These are phyloP conservation scores for Benincasa hispida DNA, from an alignment of 306 rosid genomes.

Conservation along the genomic window DNA sequence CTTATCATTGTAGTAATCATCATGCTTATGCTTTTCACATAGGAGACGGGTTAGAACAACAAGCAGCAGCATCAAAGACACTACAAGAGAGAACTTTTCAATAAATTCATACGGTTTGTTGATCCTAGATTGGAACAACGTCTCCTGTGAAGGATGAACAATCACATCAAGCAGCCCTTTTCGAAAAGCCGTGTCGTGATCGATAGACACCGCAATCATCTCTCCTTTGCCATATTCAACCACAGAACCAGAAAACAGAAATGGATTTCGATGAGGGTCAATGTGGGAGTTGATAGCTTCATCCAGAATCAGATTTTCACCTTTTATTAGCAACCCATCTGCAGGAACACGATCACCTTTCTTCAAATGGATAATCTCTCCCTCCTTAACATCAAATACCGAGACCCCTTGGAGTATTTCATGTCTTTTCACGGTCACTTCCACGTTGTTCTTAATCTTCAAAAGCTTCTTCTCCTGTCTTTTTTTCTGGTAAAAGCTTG, in stretches of 20 bases:
- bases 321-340: slow-evolving; percentile 34
- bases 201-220: slow-evolving; percentile 44
- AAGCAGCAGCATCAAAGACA: slow-evolving; percentile 21
- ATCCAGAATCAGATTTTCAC: slow-evolving; percentile 17
- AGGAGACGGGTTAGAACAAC: slow-evolving; percentile 34
- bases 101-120: slow-evolving; percentile 24
- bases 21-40: slow-evolving; percentile 22
- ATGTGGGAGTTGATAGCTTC: slow-evolving; percentile 11
- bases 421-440: slow-evolving; percentile 23
- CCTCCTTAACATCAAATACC: slow-evolving; percentile 24
- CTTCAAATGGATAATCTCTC: slow-evolving; percentile 24
- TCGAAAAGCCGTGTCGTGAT: background rate
- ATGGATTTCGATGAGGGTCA: slow-evolving; percentile 25
- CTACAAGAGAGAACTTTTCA: slow-evolving; percentile 22
- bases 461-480: slow-evolving; percentile 10
- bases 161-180: slow-evolving; percentile 8
- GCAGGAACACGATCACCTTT: slow-evolving; percentile 44
- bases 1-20: slow-evolving; percentile 16
- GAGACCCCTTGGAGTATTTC: background rate
- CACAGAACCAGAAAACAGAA: slow-evolving; percentile 39
- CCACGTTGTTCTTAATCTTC: slow-evolving; percentile 12
- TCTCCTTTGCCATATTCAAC: slow-evolving; percentile 30
- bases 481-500: slow-evolving; percentile 16
- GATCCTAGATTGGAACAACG: slow-evolving; percentile 28
- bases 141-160: background rate